Conservation (phyloP, 768 basidiomycete genomes). For the Galerina sulciceps region DNA sequence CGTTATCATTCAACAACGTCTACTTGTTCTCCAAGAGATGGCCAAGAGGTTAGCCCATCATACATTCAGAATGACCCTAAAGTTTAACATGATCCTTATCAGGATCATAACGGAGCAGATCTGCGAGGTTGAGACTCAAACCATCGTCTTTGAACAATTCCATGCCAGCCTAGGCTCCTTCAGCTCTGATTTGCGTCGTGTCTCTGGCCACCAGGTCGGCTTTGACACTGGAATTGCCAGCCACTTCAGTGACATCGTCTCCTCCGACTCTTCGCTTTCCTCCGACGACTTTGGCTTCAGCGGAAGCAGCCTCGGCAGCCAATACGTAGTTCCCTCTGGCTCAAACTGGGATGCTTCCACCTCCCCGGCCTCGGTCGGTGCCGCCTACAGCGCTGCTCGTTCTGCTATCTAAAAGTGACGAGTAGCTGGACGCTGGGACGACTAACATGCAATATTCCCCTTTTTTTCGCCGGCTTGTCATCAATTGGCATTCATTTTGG, state of each 20-base stretch:
- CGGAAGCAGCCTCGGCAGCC: constrained; percentile 40
- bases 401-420: constrained; percentile 22
- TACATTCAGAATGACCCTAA: not conserved
- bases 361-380: constrained; percentile 33
- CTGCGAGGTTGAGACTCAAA: constrained; percentile 57
- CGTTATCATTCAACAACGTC: constrained; percentile 48
- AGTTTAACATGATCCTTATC: not conserved
- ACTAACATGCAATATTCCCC: constrained; percentile 12
- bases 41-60: constrained; percentile 39
- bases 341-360: constrained; percentile 41
- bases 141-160: constrained; percentile 47
- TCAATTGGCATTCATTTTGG: constrained; percentile 6
- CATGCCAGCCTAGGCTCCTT: constrained; percentile 40
- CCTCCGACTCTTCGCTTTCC: constrained; percentile 39
- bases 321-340: constrained; percentile 38
- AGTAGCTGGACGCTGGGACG: not conserved
- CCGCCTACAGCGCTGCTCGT: constrained; percentile 35
- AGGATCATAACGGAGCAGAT: constrained; percentile 48
- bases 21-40: constrained; percentile 48
- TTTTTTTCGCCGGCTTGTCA: constrained; percentile 16
- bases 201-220: constrained; percentile 40
- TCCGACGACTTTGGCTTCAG: constrained; percentile 42
- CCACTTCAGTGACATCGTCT: constrained; percentile 36
- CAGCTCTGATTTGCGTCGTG: constrained; percentile 42
- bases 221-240: constrained; percentile 39